Percentiles rank a stretch among this genome's conserved stretches.
Conservation (phyloP, 257 asterid species). For the Schizonepeta tenuifolia region DNA sequence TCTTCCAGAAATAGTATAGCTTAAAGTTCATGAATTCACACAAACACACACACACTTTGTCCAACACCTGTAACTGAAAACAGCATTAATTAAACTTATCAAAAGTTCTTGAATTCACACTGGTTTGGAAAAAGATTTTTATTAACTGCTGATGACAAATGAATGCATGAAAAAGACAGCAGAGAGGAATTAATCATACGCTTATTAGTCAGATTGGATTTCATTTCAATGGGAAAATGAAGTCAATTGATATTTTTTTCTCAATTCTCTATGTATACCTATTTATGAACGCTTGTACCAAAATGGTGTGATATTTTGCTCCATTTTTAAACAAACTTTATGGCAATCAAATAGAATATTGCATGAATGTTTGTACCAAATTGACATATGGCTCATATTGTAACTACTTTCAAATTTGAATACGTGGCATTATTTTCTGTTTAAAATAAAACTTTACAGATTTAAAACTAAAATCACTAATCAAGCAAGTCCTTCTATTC, state of each 20-base stretch:
- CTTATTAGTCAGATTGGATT: background rate
- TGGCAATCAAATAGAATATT: too few relatives aligned
- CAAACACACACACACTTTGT: constrained; percentile 1
- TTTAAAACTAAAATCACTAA: background rate
- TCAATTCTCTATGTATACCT: background rate
- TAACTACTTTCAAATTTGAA: background rate
- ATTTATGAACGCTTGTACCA: background rate
- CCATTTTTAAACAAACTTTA: background rate
- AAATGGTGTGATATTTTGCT: background rate
- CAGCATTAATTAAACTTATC: background rate
- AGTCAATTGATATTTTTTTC: background rate
- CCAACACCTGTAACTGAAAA: background rate
- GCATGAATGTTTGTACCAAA: background rate
- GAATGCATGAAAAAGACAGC: constrained; percentile 10
- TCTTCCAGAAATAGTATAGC: background rate
- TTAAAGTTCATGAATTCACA: constrained; percentile 23
- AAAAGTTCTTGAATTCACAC: constrained; percentile 19
- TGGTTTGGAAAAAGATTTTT: background rate
- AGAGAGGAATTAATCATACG: background rate
- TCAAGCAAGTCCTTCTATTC: background rate
- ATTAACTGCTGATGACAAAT: background rate
- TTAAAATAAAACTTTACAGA: too few relatives aligned
- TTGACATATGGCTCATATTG: background rate
- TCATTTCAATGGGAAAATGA: background rate
- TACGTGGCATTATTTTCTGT: background rate